Evolutionary conservation across 2,329 filamentous ascomycete genomes (phyloP).

Genomic region (Neofusicoccum laricinum): DNA sequence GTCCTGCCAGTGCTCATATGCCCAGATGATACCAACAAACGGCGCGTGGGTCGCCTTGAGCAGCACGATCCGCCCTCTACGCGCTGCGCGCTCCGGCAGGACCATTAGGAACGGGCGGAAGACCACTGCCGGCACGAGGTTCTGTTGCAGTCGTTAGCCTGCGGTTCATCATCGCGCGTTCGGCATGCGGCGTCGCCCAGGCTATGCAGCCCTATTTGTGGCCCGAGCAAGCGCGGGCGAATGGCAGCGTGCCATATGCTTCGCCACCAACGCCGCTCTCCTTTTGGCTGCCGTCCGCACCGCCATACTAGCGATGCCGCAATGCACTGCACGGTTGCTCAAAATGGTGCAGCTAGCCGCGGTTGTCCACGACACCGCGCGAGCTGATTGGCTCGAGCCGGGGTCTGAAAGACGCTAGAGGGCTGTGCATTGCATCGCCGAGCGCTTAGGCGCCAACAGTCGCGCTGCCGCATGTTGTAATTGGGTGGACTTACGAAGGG

Average conservation of each 20-base stretch:
- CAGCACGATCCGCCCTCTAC: conserved; percentile 57
- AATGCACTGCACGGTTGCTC: neutral
- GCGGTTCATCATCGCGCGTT: neutral
- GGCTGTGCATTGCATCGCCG: neutral
- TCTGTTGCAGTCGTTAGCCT: conserved; percentile 45
- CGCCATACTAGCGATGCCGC: conserved; percentile 9
- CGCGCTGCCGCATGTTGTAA: neutral
- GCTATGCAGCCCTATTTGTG: conserved; percentile 18
- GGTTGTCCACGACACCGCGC: neutral
- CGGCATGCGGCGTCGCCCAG: conserved; percentile 1
- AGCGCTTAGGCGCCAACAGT: conserved; percentile 14
- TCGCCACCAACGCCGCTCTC: conserved; percentile 16
- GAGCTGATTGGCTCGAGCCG: neutral
- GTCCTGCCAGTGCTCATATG: conserved; percentile 56
- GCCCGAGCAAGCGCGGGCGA: conserved; percentile 5
- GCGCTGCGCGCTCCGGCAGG: conserved; percentile 62
- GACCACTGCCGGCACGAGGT: conserved; percentile 70
- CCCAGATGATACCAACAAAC: conserved; percentile 65
- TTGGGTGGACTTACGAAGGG: conserved; percentile 40
- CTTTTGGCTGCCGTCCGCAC: neutral
- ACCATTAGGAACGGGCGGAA: conserved; percentile 71
- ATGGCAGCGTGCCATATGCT: conserved; percentile 13
- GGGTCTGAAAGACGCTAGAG: neutral
- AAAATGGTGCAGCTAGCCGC: neutral
- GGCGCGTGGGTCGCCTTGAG: conserved; percentile 62